phyloP scores from a whole-genome alignment of 2,329 filamentous ascomycete genomes.

The Alternaria viburni region DNA sequence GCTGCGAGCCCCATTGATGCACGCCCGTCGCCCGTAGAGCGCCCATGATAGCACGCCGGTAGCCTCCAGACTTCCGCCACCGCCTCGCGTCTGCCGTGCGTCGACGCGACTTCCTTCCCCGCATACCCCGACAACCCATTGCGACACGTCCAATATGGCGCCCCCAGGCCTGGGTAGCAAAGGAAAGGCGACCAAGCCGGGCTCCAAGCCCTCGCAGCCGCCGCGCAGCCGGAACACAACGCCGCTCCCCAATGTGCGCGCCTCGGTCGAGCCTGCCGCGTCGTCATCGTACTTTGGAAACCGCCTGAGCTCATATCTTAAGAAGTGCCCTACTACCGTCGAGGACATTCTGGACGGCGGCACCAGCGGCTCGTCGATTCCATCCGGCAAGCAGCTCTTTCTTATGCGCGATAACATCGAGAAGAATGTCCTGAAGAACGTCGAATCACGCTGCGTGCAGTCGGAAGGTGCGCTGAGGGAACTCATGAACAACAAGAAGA shows the following conservation, averaged over 20 bases:
- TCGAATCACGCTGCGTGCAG: slow-evolving; percentile 63
- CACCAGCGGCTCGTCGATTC: slow-evolving; percentile 58
- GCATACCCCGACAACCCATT: slow-evolving; percentile 8
- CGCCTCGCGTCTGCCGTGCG: background rate
- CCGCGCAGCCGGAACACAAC: slow-evolving; percentile 77
- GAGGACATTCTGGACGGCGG: slow-evolving; percentile 73
- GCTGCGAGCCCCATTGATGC: background rate
- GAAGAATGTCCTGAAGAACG: slow-evolving; percentile 53
- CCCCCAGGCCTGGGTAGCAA: slow-evolving; percentile 44
- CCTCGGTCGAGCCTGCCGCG: slow-evolving; percentile 48
- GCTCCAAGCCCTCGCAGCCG: slow-evolving; percentile 35
- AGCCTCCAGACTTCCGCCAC: background rate
- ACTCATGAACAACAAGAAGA: slow-evolving; percentile 69
- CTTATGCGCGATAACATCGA: slow-evolving; percentile 71
- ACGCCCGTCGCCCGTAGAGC: background rate
- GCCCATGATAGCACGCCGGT: background rate
- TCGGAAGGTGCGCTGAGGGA: slow-evolving; percentile 78
- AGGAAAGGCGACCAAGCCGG: slow-evolving; percentile 60
- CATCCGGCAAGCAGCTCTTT: slow-evolving; percentile 68
- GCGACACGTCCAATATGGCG: slow-evolving; percentile 35
- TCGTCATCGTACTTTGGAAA: slow-evolving; percentile 68
- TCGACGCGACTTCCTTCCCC: slow-evolving; percentile 15
- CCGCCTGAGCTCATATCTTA: slow-evolving; percentile 58
- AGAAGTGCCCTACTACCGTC: slow-evolving; percentile 65
- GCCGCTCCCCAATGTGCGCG: slow-evolving; percentile 64